Base-by-base conservation (phyloP, 306 rosid species). In the Fragaria ananassa region DNA sequence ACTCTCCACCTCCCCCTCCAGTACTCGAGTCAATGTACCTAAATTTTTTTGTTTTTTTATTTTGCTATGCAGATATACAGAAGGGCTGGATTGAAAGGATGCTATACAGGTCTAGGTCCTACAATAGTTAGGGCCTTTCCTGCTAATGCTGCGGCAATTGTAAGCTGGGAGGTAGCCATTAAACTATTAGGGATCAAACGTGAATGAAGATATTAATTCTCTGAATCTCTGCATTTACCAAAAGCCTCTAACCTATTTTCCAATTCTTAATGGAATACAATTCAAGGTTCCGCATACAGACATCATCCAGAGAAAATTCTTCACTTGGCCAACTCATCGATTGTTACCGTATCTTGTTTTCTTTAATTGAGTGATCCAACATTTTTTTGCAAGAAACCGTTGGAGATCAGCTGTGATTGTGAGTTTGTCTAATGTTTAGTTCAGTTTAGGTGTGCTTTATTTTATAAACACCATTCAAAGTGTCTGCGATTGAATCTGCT, bases 91-190 rank as follows among this genome's bases (percentile, higher is more conserved):
- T 66, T 95, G 68, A 95, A 81, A 81, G 97, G 99, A 68, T 91
- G 97, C 83, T 95, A 92, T 85, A 56, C 93, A 23, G 99, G 99
- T 74, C 83, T 95, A 34, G 93, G 92, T 70, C 99, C 99, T 37
- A 95, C 99, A 0, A 10, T 92, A 47, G 78, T 81, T 74, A 90
- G 97, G 66, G 99, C 97, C 50, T 89, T 95, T 81, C 97, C 99
- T 10, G 97, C 99, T 71, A 95, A 92, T 75, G 97, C 97, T 47
- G 92, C 93, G 5, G 93, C 97, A 46, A 95, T 89, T 21, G 97
- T 92, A 21, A 81, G 91, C 71, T 94, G 97, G 97, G 98, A 94
- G 92, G 87, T 91, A 63, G 95, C 97, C 49, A 74, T 89, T 74
- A 94, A 94, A 88, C 72, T 91, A 47, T 78, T 94, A 56, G 91